Percentiles rank a stretch among this genome's conserved stretches.
Conservation (phyloP, 148 eudicot genomes). For the Vaccinium myrtillus region DNA sequence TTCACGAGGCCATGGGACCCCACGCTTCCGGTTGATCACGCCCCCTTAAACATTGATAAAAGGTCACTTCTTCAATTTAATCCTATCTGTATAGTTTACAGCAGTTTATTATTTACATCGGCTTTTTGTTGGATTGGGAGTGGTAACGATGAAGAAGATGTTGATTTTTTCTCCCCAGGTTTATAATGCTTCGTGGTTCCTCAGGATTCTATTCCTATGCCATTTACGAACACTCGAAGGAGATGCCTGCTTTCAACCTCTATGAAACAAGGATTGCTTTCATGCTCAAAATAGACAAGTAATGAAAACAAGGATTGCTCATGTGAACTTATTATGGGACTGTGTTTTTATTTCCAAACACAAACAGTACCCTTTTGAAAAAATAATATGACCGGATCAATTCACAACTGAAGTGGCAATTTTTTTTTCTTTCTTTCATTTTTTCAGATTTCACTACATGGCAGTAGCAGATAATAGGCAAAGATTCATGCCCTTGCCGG, state of each 20-base stretch:
- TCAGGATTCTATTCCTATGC: conserved; percentile 70
- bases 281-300: conserved; percentile 77
- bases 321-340: background rate
- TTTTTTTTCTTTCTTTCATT: background rate
- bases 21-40: conserved; percentile 26
- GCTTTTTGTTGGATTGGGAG: background rate
- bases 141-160: background rate
- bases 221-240: conserved; percentile 52
- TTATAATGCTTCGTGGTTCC: conserved; percentile 56
- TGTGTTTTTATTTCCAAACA: background rate
- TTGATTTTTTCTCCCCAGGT: conserved; percentile 30
- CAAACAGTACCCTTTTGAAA: background rate
- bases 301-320: background rate
- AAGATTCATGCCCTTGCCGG: conserved; percentile 79
- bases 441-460: conserved; percentile 73
- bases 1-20: conserved; percentile 49
- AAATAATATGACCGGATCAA: background rate
- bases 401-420: background rate
- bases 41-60: conserved; percentile 50
- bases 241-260: conserved; percentile 78
- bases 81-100: background rate
- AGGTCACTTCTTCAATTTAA: conserved; percentile 26
- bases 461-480: conserved; percentile 68
- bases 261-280: conserved; percentile 76
- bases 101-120: background rate